A percentile compares a stretch with the other conserved stretches of the same genome.
Evolutionary conservation across 2,329 filamentous ascomycete genomes (phyloP).

Genomic region (Chaetomiaceae sp.): DNA sequence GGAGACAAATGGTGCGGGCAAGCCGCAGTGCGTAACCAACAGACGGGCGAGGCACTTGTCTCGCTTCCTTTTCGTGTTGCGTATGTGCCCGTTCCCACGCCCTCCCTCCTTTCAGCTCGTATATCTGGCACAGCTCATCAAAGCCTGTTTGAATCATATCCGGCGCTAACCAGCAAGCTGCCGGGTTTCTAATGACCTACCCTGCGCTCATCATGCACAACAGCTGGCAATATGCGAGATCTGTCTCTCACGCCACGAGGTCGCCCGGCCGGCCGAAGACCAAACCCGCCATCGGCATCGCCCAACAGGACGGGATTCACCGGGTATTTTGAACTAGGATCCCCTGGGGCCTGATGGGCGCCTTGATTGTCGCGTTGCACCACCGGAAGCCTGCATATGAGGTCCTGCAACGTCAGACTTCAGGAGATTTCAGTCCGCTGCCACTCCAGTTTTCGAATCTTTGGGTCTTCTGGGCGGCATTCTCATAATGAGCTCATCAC

Average conservation of each 20-base stretch:
- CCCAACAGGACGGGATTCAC: too few relatives aligned
- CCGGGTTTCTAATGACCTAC: not conserved
- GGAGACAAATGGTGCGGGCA: too few relatives aligned
- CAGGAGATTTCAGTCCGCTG: too few relatives aligned
- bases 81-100: too few relatives aligned
- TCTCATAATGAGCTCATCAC: too few relatives aligned
- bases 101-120: too few relatives aligned
- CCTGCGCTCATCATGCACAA: not conserved
- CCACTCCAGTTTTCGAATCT: too few relatives aligned
- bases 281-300: not conserved
- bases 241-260: not conserved
- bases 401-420: constrained; percentile 15
- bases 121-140: too few relatives aligned
- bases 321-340: not conserved
- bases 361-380: constrained; percentile 6
- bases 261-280: not conserved
- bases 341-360: not conserved
- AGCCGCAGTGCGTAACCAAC: too few relatives aligned
- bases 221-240: not conserved
- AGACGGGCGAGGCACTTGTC: too few relatives aligned
- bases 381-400: constrained; percentile 14
- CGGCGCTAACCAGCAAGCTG: not conserved
- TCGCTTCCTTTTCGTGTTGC: too few relatives aligned
- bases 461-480: too few relatives aligned
- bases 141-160: not conserved